Conservation (phyloP, 495 filamentous ascomycete species). For the Hypoxylon rickii region DNA sequence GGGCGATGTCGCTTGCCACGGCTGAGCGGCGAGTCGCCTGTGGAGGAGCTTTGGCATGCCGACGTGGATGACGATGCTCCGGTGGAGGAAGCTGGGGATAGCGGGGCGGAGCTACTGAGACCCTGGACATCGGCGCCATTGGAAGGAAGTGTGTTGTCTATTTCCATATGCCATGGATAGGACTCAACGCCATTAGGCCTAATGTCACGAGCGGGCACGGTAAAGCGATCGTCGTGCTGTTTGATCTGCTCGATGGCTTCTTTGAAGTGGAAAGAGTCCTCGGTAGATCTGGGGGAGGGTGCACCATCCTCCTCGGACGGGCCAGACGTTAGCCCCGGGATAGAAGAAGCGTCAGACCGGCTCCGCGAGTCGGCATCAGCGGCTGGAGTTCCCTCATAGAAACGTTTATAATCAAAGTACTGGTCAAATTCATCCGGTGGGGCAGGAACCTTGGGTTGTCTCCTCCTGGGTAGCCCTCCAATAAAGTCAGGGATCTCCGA, state of each 20-base stretch:
- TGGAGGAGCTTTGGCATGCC: conserved; percentile 18
- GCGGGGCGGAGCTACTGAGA: conserved; percentile 22
- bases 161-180: conserved; percentile 40
- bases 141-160: conserved; percentile 33
- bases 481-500: conserved; percentile 40
- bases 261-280: conserved; percentile 39
- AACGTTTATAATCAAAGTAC: conserved; percentile 42
- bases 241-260: conserved; percentile 38
- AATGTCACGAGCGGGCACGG: conserved; percentile 38
- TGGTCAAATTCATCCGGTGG: conserved; percentile 39
- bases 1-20: conserved; percentile 38
- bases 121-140: conserved; percentile 27
- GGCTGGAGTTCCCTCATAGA: conserved; percentile 35
- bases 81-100: conserved; percentile 29
- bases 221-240: conserved; percentile 43
- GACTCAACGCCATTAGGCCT: conserved; percentile 38
- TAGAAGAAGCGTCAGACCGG: conserved; percentile 41
- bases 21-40: conserved; percentile 28
- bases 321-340: conserved; percentile 41
- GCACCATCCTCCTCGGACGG: conserved; percentile 42
- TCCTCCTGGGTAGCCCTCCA: conserved; percentile 35
- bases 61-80: conserved; percentile 17
- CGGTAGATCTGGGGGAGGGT: conserved; percentile 37
- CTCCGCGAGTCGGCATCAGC: conserved; percentile 41
- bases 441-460: conserved; percentile 32